Conservation (phyloP, 441 rosid genomes). For the Pelargonium fulgidum region DNA sequence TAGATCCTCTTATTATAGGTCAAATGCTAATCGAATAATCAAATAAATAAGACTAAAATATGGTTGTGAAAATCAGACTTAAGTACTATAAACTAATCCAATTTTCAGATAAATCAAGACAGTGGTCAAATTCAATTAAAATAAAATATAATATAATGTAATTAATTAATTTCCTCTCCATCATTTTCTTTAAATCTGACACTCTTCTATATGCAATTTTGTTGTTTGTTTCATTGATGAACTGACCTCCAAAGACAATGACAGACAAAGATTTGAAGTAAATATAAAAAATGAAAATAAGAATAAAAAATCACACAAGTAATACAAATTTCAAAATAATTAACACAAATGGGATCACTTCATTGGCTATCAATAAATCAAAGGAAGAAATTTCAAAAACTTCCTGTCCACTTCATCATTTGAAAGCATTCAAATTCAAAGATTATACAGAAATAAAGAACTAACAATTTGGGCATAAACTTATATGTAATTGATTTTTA, state of each 20-base stretch:
- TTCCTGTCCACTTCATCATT: slow-evolving; percentile 25
- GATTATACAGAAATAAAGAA: not conserved
- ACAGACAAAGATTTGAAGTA: not conserved
- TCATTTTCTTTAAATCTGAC: not conserved
- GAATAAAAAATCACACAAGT: not conserved
- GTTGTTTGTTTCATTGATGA: slow-evolving; percentile 2
- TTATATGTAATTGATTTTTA: too few species aligned
- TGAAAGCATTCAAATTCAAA: slow-evolving; percentile 29
- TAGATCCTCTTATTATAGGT: too few species aligned
- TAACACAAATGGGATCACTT: not conserved
- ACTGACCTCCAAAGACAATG: not conserved
- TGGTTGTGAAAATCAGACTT: too few species aligned
- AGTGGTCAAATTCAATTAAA: too few species aligned
- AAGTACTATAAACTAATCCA: too few species aligned
- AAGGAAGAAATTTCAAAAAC: not conserved
- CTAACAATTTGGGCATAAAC: too few species aligned
- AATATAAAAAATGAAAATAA: not conserved
- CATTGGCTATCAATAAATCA: not conserved
- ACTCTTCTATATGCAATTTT: not conserved
- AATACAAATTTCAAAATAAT: not conserved
- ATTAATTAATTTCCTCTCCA: not conserved
- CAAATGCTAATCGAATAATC: too few species aligned
- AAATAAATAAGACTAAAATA: too few species aligned
- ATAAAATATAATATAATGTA: too few species aligned
- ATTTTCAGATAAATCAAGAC: too few species aligned